These are phyloP conservation scores for Saturnispora zaruensis DNA, from an alignment of 805 yeast genomes.

Conservation along the genomic window DNA sequence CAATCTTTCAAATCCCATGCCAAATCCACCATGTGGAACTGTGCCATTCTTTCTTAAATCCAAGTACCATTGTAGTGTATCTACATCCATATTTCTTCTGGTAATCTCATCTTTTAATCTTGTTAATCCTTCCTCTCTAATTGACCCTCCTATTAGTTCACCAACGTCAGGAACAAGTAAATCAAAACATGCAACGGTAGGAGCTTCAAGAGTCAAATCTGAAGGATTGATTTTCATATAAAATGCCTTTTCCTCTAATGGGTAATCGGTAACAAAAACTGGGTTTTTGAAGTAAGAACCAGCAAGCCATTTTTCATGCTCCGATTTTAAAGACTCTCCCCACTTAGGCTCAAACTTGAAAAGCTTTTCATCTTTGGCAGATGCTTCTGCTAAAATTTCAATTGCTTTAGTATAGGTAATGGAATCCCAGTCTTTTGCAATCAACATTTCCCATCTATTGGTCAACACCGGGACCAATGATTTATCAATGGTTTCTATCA, in stretches of 20 bases:
- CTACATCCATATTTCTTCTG: conserved; percentile 45
- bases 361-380: conserved; percentile 23
- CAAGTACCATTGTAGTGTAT: conserved; percentile 71
- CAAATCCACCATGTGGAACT: conserved; percentile 95
- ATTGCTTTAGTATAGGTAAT: conserved; percentile 76
- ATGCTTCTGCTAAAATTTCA: conserved; percentile 34
- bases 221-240: conserved; percentile 62
- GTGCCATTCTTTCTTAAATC: conserved; percentile 67
- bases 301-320: conserved; percentile 89
- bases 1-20: conserved; percentile 87
- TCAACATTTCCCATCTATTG: conserved; percentile 54
- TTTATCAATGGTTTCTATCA: conserved; percentile 31
- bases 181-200: conserved; percentile 85
- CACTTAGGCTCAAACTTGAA: conserved; percentile 44
- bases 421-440: conserved; percentile 48
- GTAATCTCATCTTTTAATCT: conserved; percentile 42
- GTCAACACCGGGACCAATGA: conserved; percentile 31
- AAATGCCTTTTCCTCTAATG: conserved; percentile 71
- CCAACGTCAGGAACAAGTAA: conserved; percentile 85
- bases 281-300: conserved; percentile 60
- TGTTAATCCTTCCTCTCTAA: conserved; percentile 66
- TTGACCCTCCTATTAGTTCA: conserved; percentile 88
- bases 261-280: conserved; percentile 86
- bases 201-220: conserved; percentile 28
- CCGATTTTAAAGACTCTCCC: conserved; percentile 72